Conservation (phyloP, 768 basidiomycete species). For the Gautieria morchelliformis region DNA sequence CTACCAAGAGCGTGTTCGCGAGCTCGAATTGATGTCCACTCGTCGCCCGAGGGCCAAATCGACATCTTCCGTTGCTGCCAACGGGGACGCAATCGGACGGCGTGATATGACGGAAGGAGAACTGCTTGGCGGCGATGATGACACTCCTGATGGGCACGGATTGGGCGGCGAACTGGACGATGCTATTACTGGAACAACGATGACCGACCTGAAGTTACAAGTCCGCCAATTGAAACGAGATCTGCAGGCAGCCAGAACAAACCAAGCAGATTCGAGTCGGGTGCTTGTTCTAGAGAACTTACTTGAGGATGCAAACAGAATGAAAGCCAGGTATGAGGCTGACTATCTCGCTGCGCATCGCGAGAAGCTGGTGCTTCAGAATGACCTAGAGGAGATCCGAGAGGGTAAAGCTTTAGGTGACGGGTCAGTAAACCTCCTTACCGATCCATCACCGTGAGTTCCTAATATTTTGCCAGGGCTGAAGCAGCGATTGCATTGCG, state of each 20-base stretch:
- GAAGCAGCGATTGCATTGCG: constrained; percentile 86
- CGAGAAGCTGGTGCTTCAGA: constrained; percentile 70
- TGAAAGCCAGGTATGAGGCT: constrained; percentile 81
- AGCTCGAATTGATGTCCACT: constrained; percentile 67
- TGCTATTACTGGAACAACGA: constrained; percentile 72
- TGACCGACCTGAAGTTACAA: constrained; percentile 87
- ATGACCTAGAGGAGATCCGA: constrained; percentile 80
- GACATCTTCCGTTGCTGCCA: constrained; percentile 16
- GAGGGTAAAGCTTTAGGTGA: constrained; percentile 78
- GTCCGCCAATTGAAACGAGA: constrained; percentile 76
- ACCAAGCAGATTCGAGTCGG: constrained; percentile 66
- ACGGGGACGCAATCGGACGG: constrained; percentile 14
- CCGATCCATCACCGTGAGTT: not conserved
- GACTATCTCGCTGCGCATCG: constrained; percentile 82
- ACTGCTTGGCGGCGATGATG: constrained; percentile 29
- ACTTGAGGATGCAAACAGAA: constrained; percentile 81
- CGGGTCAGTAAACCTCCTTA: constrained; percentile 41
- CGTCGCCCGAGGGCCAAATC: constrained; percentile 29
- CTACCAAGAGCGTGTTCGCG: constrained; percentile 84
- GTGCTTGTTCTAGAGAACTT: constrained; percentile 85
- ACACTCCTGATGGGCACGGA: constrained; percentile 41
- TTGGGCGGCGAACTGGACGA: constrained; percentile 84
- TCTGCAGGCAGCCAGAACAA: constrained; percentile 61
- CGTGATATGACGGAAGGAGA: constrained; percentile 37
- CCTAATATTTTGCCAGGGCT: constrained; percentile 34